Base-by-base conservation (phyloP, 345 rosid species). In the Sapria himalayana region DNA sequence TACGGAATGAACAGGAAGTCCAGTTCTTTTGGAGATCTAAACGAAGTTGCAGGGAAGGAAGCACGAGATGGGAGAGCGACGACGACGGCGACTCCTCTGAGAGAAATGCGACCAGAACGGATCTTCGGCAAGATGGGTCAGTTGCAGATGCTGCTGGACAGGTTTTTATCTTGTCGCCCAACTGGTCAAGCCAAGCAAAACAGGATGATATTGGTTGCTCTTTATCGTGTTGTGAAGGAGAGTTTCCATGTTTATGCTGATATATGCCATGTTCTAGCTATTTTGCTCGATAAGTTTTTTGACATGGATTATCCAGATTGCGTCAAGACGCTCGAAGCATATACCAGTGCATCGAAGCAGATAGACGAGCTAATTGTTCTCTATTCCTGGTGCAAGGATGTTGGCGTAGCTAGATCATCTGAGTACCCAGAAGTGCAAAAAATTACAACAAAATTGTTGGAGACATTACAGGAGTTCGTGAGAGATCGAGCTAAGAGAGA, bases 381-480 rank as follows among this genome's bases (percentile, higher is more conserved):
- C 53, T 81, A 78, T 52, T 62, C 56, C 35, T 81, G 91, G 94
- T 73, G 81, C 23, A 86, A 81, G 57, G 82, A 73, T 10, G 63
- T 57, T 0, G 92, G 97, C 1, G 71, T 86, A 38, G 77, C 80
- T 1, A 68, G 97, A 43, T 72, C 97, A 1, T 67, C 94, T 0
- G 97, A 86, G 57, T 86, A 86, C 45, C 97, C 97, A 2, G 94
- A 86, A 52, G 76, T 86, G 43, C 92, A 81, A 68, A 81, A 69
- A 64, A 78, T 86, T 49, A 76, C 97, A 0, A 57, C 69, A 24
- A 81, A 81, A 48, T 56, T 78, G 50, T 50, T 86, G 57, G 89
- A 78, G 59, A 69, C 85, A 1, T 53, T 86, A 68, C 89, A 78
- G 41, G 94, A 78, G 61, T 78, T 76, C 52, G 59, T 81, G 39